A percentile compares a stretch with the other conserved stretches of the same genome.
Conservation (phyloP, 108 stramenopile species). For the Conticribra guillardii region DNA sequence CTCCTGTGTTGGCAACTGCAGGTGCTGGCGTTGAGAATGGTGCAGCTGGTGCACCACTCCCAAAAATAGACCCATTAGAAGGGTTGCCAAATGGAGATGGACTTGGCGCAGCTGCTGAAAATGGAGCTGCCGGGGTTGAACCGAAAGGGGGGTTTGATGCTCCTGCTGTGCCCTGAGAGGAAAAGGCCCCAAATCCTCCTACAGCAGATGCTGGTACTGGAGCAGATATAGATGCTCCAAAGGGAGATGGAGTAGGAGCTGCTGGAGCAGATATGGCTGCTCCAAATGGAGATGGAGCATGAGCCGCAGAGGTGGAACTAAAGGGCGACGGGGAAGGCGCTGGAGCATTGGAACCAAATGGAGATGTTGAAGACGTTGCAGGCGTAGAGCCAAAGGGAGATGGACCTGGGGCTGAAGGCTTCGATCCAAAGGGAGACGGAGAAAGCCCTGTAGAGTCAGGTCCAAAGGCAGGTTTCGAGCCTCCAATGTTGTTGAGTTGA, state of each 20-base stretch:
- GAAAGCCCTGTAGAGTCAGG: not conserved
- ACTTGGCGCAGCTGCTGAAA: not conserved
- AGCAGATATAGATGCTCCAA: not conserved
- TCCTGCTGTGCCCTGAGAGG: not conserved
- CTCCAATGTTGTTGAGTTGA: not conserved
- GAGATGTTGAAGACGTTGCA: not conserved
- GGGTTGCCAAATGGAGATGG: constrained; percentile 8
- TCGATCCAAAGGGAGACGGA: constrained; percentile 17
- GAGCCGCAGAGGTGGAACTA: not conserved
- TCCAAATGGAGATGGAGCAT: not conserved
- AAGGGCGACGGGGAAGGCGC: no score
- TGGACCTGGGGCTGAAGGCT: not conserved
- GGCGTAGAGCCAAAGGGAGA: not conserved
- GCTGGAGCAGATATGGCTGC: not conserved
- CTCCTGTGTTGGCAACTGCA: not conserved
- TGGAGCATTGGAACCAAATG: no score
- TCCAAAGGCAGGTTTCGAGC: not conserved
- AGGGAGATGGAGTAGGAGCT: not conserved
- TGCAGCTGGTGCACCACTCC: constrained; percentile 5
- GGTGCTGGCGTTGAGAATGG: constrained; percentile 18
- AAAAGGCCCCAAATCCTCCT: not conserved
- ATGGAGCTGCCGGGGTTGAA: not conserved
- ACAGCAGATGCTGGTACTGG: no score
- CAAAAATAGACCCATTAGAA: not conserved
- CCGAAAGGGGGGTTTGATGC: not conserved